A percentile compares a stretch with the other conserved stretches of the same genome.
Evolutionary conservation across 441 rosid genomes (phyloP).

Genomic region (Gossypium trilobum): DNA sequence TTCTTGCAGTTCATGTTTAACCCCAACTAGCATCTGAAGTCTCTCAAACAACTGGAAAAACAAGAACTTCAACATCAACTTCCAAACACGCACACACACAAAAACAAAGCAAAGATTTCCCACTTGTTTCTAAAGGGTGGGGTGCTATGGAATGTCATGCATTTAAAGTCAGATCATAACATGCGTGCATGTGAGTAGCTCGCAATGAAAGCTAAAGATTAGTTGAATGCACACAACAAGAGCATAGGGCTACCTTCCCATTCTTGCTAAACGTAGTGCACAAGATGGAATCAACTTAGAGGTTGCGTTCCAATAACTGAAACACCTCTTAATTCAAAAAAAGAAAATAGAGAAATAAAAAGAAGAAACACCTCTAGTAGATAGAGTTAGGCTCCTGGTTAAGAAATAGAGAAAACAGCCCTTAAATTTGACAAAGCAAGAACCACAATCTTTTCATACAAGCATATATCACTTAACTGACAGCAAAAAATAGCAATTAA

Average conservation of each 20-base stretch:
- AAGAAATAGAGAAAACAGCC: background rate
- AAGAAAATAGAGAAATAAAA: too few relatives aligned
- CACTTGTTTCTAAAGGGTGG: background rate
- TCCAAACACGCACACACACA: background rate
- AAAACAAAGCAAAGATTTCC: background rate
- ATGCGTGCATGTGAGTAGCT: background rate
- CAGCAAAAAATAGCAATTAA: background rate
- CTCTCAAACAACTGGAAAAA: constrained; percentile 47
- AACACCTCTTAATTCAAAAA: background rate
- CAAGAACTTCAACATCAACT: constrained; percentile 11
- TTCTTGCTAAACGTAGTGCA: background rate
- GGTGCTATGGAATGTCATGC: background rate
- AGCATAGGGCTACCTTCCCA: background rate
- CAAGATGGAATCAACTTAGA: constrained; percentile 1
- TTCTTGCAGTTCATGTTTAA: constrained; percentile 63
- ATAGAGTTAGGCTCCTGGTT: background rate
- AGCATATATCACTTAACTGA: background rate
- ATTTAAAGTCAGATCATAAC: background rate
- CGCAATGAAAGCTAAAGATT: background rate
- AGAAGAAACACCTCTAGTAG: background rate
- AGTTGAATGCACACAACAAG: background rate
- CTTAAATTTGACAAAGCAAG: background rate
- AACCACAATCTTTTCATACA: background rate
- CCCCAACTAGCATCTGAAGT: constrained; percentile 62
- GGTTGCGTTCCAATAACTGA: background rate